Conservation (phyloP, 1,139 yeast genomes). For the Suhomyces guaymorum region DNA sequence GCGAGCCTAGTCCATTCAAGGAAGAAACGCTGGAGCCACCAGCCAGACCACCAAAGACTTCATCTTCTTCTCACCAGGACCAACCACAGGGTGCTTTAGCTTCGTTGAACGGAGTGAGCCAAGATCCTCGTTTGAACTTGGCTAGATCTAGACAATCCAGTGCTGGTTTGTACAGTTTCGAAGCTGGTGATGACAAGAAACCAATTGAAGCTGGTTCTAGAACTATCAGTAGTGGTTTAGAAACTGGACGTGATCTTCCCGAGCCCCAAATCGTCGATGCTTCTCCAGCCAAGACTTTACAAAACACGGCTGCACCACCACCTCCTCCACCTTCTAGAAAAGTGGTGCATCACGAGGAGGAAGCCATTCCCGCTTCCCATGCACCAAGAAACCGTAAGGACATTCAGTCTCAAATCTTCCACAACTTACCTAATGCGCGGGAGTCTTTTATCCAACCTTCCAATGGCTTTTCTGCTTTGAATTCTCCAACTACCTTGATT, state of each 20-base stretch:
- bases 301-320: conserved; percentile 34
- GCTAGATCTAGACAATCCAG: conserved; percentile 20
- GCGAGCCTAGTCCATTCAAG: conserved; percentile 5
- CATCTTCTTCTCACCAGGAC: conserved; percentile 3
- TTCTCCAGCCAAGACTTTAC: conserved; percentile 7
- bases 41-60: conserved; percentile 4
- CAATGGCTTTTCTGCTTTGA: conserved; percentile 9
- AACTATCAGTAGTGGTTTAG: conserved; percentile 11
- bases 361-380: conserved; percentile 8
- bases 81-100: conserved; percentile 6
- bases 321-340: conserved; percentile 80
- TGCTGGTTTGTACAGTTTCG: conserved; percentile 42
- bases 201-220: conserved; percentile 34
- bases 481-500: conserved; percentile 17
- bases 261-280: conserved; percentile 19
- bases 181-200: conserved; percentile 42
- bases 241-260: conserved; percentile 15
- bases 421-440: conserved; percentile 48
- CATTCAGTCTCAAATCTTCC: conserved; percentile 56
- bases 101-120: conserved; percentile 3
- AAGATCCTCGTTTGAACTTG: conserved; percentile 8
- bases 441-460: conserved; percentile 32
- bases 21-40: conserved; percentile 5
- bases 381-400: conserved; percentile 37
- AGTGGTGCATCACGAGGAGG: conserved; percentile 32